These are phyloP conservation scores for Eremothecium sinecaudum DNA, from an alignment of 1,139 yeast genomes.

Conservation along the genomic window DNA sequence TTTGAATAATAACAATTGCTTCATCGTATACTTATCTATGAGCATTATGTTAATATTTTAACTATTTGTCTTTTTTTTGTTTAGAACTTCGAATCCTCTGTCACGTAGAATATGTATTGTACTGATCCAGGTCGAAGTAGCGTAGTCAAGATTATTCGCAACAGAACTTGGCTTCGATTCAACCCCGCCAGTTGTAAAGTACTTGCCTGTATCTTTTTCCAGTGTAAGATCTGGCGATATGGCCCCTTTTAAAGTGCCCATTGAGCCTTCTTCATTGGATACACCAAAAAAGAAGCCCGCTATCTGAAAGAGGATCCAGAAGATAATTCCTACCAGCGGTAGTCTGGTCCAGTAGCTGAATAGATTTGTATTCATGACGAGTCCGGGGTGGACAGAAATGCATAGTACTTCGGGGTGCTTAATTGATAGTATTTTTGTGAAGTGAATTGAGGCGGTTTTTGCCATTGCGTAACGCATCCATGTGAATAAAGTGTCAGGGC, in stretches of 20 bases:
- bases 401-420: constrained; percentile 59
- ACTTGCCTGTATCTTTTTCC: constrained; percentile 59
- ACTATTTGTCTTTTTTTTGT: not conserved
- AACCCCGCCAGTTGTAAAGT: constrained; percentile 52
- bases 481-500: constrained; percentile 60
- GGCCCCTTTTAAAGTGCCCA: constrained; percentile 57
- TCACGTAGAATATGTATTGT: constrained; percentile 52
- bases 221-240: constrained; percentile 43
- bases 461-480: constrained; percentile 77
- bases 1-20: too few species aligned
- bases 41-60: too few species aligned
- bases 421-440: constrained; percentile 54
- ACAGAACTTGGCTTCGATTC: constrained; percentile 47
- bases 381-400: constrained; percentile 75
- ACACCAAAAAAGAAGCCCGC: constrained; percentile 66
- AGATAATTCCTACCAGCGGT: constrained; percentile 65
- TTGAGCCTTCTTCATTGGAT: constrained; percentile 60
- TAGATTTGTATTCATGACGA: constrained; percentile 68
- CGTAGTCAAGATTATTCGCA: constrained; percentile 52
- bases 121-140: constrained; percentile 80
- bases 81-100: constrained; percentile 34
- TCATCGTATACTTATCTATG: too few species aligned
- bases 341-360: constrained; percentile 67
- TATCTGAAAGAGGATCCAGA: constrained; percentile 60
- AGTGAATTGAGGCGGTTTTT: constrained; percentile 72